Evolutionary conservation across 192 early-diverging fungal species (phyloP).

Genomic region (Gryganskiella cystojenkinii): DNA sequence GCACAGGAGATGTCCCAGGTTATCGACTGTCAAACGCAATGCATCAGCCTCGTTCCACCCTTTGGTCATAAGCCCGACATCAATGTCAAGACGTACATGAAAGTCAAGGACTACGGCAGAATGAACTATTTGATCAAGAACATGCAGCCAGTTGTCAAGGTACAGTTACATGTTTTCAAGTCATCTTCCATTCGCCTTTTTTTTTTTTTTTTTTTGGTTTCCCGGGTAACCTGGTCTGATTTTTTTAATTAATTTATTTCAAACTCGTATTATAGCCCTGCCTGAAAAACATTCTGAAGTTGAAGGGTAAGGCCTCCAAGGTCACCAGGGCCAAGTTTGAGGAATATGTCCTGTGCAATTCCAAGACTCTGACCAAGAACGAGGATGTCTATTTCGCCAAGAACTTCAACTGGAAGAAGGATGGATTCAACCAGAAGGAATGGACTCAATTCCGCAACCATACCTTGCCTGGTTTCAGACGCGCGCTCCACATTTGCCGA

Average conservation of each 20-base stretch:
- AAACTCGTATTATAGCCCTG: conserved; percentile 25
- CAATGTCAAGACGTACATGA: conserved; percentile 17
- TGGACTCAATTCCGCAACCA: conserved; percentile 40
- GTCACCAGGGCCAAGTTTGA: conserved; percentile 28
- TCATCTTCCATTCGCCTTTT: neutral
- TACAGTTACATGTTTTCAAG: conserved; percentile 1
- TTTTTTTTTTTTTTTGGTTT: neutral
- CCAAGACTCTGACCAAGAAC: conserved; percentile 42
- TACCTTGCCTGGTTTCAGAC: conserved; percentile 44
- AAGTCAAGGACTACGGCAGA: conserved; percentile 20
- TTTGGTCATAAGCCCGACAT: conserved; percentile 23
- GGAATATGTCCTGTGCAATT: conserved; percentile 38
- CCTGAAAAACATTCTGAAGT: conserved; percentile 2
- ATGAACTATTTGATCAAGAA: conserved; percentile 35
- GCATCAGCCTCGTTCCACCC: conserved; percentile 17
- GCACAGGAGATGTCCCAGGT: conserved; percentile 29
- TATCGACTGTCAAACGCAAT: conserved; percentile 40
- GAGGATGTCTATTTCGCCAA: conserved; percentile 28
- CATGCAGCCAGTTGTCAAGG: conserved; percentile 26
- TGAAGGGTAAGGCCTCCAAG: conserved; percentile 33
- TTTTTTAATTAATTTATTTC: neutral
- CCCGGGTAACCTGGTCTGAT: conserved; percentile 21
- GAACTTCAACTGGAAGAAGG: conserved; percentile 41
- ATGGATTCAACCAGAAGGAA: conserved; percentile 25
- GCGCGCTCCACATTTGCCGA: conserved; percentile 38